These are phyloP conservation scores for Chenopodium berlandieri DNA, from an alignment of 148 eudicot genomes.

Conservation along the genomic window DNA sequence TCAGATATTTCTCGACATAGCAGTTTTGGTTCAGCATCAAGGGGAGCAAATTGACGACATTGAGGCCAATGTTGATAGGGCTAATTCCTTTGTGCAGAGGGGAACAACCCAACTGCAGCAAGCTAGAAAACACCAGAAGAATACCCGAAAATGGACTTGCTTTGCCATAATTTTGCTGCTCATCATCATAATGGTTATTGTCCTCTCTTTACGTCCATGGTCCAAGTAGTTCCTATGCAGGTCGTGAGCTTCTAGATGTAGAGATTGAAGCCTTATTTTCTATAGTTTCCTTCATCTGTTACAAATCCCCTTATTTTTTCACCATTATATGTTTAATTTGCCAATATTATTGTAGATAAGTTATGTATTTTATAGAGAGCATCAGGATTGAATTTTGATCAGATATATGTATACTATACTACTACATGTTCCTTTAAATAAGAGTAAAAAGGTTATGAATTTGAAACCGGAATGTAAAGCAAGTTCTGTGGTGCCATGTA, in stretches of 20 bases:
- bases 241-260: neutral
- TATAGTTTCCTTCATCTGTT: neutral
- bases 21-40: slow-evolving; percentile 50
- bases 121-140: slow-evolving; percentile 51
- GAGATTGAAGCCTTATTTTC: neutral
- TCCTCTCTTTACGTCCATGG: slow-evolving; percentile 39
- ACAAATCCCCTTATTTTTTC: neutral
- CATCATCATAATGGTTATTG: slow-evolving; percentile 33
- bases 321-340: neutral
- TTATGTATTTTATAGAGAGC: neutral
- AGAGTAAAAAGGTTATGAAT: neutral
- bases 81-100: slow-evolving; percentile 36
- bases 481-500: neutral
- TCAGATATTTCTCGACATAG: slow-evolving; percentile 58
- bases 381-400: slow-evolving; percentile 1
- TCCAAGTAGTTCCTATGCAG: neutral
- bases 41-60: slow-evolving; percentile 51
- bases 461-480: neutral
- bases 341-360: slow-evolving; percentile 6
- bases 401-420: neutral
- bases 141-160: slow-evolving; percentile 57
- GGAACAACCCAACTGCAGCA: slow-evolving; percentile 38
- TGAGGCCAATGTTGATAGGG: slow-evolving; percentile 41
- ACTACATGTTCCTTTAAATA: neutral
- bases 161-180: slow-evolving; percentile 45